Evolutionary conservation across 2,329 filamentous ascomycete genomes (phyloP), one percentile per base, ranked within the genome.

Genomic region (Clonostachys solani): DNA sequence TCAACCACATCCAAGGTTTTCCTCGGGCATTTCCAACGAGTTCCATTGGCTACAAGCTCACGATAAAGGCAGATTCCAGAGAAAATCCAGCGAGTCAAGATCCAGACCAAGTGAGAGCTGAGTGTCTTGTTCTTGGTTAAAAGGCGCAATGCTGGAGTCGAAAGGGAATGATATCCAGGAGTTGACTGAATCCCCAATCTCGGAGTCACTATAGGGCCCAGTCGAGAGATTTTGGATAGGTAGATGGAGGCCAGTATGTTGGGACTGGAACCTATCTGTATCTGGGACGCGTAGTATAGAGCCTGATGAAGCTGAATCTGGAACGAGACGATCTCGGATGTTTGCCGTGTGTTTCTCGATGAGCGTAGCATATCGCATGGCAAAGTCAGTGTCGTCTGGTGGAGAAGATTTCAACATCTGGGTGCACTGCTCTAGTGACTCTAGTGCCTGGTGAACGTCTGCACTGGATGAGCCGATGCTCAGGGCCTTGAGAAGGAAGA

Each of bases 341-440:
- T 52, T 51, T 16, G 50, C 43, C 0, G 50, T 49, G 36, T 58
- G 55, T 18, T 52, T 56, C 16, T 56, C 56, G 8, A 57, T 48
- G 10, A 58, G 50, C 12, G 55, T 44, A 1, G 55, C 56, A 35
- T 58, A 58, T 37, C 55, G 49, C 29, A 58, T 36, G 0, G 55
- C 48, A 45, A 58, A 58, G 12, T 58, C 56, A 55, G 57, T 57
- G 3, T 58, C 56, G 29, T 58, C 56, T 3, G 50, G 47, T 1
- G 54, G 49, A 0, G 46, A 54, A 0, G 38, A 43, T 13, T 49
- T 52, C 1, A 58, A 47, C 1, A 49, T 49, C 2, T 41, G 42
- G 0, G 48, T 56, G n/a, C 54, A 56, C 19, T 49, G 50, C 5
- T 57, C 52, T 10, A 57, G 29, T 1, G 49, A 43, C 3, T 37